Percentiles rank a stretch among this genome's conserved stretches.
phyloP scores from a whole-genome alignment of 2,329 filamentous ascomycete species.

The Claviceps purpurea region DNA sequence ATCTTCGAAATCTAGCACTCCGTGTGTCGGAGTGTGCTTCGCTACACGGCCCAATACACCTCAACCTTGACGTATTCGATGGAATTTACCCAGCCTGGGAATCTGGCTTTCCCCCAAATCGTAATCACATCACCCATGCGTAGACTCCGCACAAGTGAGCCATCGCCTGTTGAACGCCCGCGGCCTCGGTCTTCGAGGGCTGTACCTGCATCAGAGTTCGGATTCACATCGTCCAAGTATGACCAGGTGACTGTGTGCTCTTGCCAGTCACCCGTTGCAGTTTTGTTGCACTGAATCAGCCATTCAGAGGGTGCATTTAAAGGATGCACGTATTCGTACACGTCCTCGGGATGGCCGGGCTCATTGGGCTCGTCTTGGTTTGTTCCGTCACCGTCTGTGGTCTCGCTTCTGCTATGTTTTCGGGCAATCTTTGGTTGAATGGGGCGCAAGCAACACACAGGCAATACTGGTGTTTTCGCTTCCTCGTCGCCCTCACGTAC shows the following conservation, averaged over 20 bases:
- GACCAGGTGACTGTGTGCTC: conserved; percentile 40
- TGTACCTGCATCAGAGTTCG: conserved; percentile 26
- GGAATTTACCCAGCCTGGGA: conserved; percentile 38
- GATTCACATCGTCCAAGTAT: conserved; percentile 32
- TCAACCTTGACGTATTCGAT: conserved; percentile 37
- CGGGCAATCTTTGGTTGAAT: conserved; percentile 19
- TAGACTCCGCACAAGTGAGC: conserved; percentile 41
- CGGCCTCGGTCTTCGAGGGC: conserved; percentile 30
- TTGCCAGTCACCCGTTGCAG: conserved; percentile 19
- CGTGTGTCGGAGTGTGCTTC: background rate
- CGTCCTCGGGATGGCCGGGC: conserved; percentile 4
- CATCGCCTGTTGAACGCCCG: conserved; percentile 35
- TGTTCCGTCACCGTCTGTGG: background rate
- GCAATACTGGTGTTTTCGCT: conserved; percentile 12
- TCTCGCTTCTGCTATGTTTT: background rate
- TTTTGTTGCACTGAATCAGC: conserved; percentile 35
- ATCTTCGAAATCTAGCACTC: too few species aligned
- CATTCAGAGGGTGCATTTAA: conserved; percentile 22
- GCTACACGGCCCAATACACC: conserved; percentile 42
- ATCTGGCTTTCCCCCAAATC: conserved; percentile 47
- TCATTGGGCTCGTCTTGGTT: background rate
- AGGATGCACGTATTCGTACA: conserved; percentile 23
- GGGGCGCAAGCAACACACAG: conserved; percentile 23
- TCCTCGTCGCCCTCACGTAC: conserved; percentile 12
- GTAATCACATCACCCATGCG: conserved; percentile 48